These are phyloP conservation scores for Xerocomellus intermedius DNA, from an alignment of 768 basidiomycete species.

Conservation along the genomic window DNA sequence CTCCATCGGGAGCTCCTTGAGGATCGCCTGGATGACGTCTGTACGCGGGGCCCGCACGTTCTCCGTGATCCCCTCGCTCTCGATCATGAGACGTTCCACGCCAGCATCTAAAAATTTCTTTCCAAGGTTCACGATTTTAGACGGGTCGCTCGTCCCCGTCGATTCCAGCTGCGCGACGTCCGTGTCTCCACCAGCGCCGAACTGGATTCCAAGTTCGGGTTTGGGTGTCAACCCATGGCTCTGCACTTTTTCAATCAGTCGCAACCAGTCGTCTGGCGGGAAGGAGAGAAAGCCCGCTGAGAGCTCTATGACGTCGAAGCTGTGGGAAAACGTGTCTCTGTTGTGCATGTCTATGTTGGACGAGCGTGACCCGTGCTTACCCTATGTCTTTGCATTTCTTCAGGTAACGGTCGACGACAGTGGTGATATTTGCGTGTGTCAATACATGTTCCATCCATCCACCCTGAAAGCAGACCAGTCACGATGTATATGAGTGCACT, in stretches of 20 bases:
- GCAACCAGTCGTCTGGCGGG: slow-evolving; percentile 43
- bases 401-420: slow-evolving; percentile 14
- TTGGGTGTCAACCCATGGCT: slow-evolving; percentile 42
- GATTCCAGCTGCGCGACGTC: slow-evolving; percentile 37
- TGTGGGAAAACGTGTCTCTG: slow-evolving; percentile 4
- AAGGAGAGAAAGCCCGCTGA: slow-evolving; percentile 48
- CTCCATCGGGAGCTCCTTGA: slow-evolving; percentile 38
- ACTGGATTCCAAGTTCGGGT: slow-evolving; percentile 46
- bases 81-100: slow-evolving; percentile 46
- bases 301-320: slow-evolving; percentile 46
- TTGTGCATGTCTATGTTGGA: background rate
- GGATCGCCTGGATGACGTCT: slow-evolving; percentile 43
- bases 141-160: slow-evolving; percentile 31
- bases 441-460: slow-evolving; percentile 19
- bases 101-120: slow-evolving; percentile 42
- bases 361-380: background rate
- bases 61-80: slow-evolving; percentile 48
- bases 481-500: background rate
- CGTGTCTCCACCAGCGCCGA: slow-evolving; percentile 46
- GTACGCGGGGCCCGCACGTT: slow-evolving; percentile 43
- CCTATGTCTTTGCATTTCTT: slow-evolving; percentile 13
- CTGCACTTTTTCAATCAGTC: slow-evolving; percentile 39
- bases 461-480: background rate
- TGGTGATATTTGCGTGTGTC: slow-evolving; percentile 2
- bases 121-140: slow-evolving; percentile 37